These are phyloP conservation scores for Panicum hallii DNA, from an alignment of 202 grass and related monocot species.

Conservation along the genomic window DNA sequence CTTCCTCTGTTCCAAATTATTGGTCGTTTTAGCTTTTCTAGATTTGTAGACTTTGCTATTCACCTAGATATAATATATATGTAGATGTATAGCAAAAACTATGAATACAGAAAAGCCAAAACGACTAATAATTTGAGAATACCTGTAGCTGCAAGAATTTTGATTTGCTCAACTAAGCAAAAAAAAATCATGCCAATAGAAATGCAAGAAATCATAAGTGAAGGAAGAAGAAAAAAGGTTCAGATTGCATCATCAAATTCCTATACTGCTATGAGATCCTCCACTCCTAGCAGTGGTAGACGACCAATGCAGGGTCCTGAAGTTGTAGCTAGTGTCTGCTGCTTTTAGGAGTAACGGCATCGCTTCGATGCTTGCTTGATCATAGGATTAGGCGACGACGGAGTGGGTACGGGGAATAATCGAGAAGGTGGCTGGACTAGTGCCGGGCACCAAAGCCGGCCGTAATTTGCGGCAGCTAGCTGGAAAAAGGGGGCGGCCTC, in stretches of 20 bases:
- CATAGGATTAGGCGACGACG: background rate
- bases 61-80: too few species aligned
- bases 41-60: too few species aligned
- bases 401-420: background rate
- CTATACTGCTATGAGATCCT: background rate
- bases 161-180: background rate
- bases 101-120: too few species aligned
- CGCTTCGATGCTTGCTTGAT: background rate
- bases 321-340: background rate
- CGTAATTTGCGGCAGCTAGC: conserved; percentile 60
- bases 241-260: background rate
- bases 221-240: background rate
- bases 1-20: too few species aligned
- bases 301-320: background rate
- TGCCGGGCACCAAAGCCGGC: conserved; percentile 20
- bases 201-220: background rate
- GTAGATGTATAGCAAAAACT: too few species aligned
- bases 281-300: background rate
- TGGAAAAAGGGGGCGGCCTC: conserved; percentile 23
- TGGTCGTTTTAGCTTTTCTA: too few species aligned
- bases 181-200: background rate
- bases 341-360: background rate
- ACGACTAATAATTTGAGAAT: too few species aligned
- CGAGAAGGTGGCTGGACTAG: conserved; percentile 20
- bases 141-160: background rate